phyloP scores from a whole-genome alignment of 2,329 filamentous ascomycete genomes.

The Cordyceps javanica region DNA sequence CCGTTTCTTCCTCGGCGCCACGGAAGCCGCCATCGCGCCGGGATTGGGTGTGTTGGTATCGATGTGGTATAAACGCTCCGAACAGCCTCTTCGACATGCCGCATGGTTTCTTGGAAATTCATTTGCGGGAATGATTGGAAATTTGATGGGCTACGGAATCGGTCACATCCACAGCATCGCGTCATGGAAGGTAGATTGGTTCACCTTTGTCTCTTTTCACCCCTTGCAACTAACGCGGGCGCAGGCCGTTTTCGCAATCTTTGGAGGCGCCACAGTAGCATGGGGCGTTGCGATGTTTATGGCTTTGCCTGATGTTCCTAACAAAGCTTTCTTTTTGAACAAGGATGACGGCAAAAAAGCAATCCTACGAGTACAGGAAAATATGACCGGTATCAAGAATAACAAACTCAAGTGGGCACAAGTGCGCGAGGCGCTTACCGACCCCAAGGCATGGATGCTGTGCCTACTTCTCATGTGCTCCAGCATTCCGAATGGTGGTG shows the following conservation, averaged over 20 bases:
- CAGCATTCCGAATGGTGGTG: conserved; percentile 26
- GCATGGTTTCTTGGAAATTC: conserved; percentile 25
- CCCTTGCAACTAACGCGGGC: background rate
- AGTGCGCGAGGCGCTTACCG: conserved; percentile 19
- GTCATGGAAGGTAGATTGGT: conserved; percentile 8
- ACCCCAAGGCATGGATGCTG: conserved; percentile 23
- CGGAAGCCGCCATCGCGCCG: conserved; percentile 26
- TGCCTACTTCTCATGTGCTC: conserved; percentile 20
- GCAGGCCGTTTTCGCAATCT: conserved; percentile 13
- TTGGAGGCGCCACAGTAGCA: conserved; percentile 5
- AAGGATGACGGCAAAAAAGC: conserved; percentile 24
- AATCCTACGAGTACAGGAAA: conserved; percentile 23
- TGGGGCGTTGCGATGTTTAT: conserved; percentile 15
- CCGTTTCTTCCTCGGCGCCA: conserved; percentile 28
- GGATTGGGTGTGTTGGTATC: conserved; percentile 24
- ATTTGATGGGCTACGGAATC: conserved; percentile 22
- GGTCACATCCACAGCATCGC: conserved; percentile 16
- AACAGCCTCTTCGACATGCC: conserved; percentile 23
- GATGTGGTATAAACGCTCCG: conserved; percentile 31
- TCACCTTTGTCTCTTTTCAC: background rate
- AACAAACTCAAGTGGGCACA: conserved; percentile 22
- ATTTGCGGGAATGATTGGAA: conserved; percentile 21
- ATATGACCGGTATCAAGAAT: conserved; percentile 30
- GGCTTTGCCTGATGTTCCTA: conserved; percentile 20
- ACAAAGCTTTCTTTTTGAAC: conserved; percentile 23